A percentile compares a stretch with the other conserved stretches of the same genome.
phyloP scores from a whole-genome alignment of 176 grass and related monocot genomes.

The Carex myosuroides region DNA sequence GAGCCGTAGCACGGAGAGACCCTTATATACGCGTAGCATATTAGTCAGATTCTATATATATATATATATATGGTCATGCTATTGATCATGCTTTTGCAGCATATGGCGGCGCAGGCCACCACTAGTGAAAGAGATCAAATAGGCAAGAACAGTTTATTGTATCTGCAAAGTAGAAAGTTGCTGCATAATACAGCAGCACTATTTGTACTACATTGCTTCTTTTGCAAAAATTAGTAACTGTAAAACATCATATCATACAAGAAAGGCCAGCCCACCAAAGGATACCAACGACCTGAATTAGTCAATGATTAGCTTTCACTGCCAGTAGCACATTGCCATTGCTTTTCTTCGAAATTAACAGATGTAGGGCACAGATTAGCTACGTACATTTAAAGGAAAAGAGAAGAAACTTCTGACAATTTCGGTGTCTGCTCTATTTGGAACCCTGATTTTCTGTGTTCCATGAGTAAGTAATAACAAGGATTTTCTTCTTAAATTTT shows the following conservation, averaged over 20 bases:
- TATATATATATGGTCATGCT: neutral
- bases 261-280: neutral
- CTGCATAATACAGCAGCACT: neutral
- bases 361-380: neutral
- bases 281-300: neutral
- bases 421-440: neutral
- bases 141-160: neutral
- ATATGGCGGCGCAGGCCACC: neutral
- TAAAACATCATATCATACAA: neutral
- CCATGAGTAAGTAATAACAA: too few species aligned
- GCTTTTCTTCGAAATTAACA: neutral
- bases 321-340: neutral
- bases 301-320: conserved; percentile 8
- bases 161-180: neutral
- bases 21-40: too few species aligned
- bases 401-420: neutral
- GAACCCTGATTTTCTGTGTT: neutral
- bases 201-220: neutral
- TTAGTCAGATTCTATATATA: too few species aligned
- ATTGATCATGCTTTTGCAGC: neutral
- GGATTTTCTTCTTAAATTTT: too few species aligned
- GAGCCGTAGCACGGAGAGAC: too few species aligned
- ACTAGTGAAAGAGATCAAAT: neutral
- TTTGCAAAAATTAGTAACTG: neutral
- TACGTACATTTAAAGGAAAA: neutral